These are phyloP conservation scores for Talaromyces marneffei DNA, from an alignment of 2,329 filamentous ascomycete species.

Conservation along the genomic window DNA sequence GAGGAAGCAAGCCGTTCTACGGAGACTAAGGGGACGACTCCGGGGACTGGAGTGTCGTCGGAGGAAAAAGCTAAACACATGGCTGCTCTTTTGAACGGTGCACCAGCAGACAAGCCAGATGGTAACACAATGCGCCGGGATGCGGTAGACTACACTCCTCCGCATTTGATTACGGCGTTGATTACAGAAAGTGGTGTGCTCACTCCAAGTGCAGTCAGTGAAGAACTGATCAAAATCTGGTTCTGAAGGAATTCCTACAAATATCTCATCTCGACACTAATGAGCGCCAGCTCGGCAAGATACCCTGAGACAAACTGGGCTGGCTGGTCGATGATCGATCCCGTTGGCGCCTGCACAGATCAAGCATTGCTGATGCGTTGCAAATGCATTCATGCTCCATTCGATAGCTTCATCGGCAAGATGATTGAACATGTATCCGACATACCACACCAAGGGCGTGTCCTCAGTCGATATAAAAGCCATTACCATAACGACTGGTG, in stretches of 20 bases:
- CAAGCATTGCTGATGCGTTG: background rate
- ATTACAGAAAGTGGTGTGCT: slow-evolving; percentile 61
- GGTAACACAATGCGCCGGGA: slow-evolving; percentile 21
- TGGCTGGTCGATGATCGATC: background rate
- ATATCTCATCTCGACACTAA: background rate
- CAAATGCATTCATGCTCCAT: background rate
- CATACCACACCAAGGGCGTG: background rate
- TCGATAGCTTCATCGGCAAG: background rate
- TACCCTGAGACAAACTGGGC: background rate
- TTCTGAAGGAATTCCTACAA: slow-evolving; percentile 27
- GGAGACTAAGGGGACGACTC: slow-evolving; percentile 11
- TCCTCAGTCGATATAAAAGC: background rate
- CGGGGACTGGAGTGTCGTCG: background rate
- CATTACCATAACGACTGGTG: background rate
- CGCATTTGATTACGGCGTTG: slow-evolving; percentile 57
- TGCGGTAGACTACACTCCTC: slow-evolving; percentile 49
- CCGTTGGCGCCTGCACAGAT: background rate
- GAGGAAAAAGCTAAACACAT: slow-evolving; percentile 16
- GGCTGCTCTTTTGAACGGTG: slow-evolving; percentile 16
- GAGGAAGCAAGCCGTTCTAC: slow-evolving; percentile 35
- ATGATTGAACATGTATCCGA: background rate
- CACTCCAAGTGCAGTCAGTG: slow-evolving; percentile 59
- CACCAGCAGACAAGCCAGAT: slow-evolving; percentile 11
- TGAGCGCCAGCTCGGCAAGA: background rate
- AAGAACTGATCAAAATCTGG: slow-evolving; percentile 62